Base-by-base conservation (phyloP, 192 early-diverging fungal species). In the Coemansia sp. region DNA sequence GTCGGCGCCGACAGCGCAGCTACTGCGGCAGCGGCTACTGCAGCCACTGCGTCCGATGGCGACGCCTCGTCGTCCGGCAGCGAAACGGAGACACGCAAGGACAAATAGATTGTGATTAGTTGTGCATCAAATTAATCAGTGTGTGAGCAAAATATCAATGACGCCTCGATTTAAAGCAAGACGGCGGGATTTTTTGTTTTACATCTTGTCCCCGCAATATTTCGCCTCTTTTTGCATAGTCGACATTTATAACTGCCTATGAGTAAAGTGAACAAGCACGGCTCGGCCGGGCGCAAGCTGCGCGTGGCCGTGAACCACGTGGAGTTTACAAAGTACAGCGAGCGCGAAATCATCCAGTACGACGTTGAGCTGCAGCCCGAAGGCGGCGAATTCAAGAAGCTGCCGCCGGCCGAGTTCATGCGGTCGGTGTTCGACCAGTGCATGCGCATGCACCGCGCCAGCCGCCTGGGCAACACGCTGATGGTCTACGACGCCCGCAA, bases 401-500 rank as follows among this genome's bases (percentile, higher is more conserved):
- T 71, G 38, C 78, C 72, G 29, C 62, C 65, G 11, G 58, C 75
- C 10, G 61, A 48, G 45, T 60, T 92, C 56, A 90, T 92, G 15
- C 92, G 93, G 11, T 87, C 89, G 2, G 83, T 86, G 4, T 88
- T 94, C 37, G 88, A 90, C 66, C 64, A 74, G 17, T 72, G 65
- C 11, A 68, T 75, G 72, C 60, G 66, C 24, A 51, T 51, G 0
- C 63, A 85, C 60, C 69, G 82, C 4, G 72, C 75, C 17, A 81
- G 82, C 22, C 83, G 79, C 5, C 81, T 94, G 6, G 75, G 76
- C 5, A 83, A 86, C n/a, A 73, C 86, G 41, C 62, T 72, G 15
- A 85, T 90, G 48, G 88, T 96, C 2, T 98, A 86, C 78, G 95
- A 98, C 68, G 90, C 93, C 10, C 81, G 91, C 39, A 87, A 88